These are phyloP conservation scores for Cicer yamashitae DNA, from an alignment of 306 rosid genomes.

Conservation along the genomic window DNA sequence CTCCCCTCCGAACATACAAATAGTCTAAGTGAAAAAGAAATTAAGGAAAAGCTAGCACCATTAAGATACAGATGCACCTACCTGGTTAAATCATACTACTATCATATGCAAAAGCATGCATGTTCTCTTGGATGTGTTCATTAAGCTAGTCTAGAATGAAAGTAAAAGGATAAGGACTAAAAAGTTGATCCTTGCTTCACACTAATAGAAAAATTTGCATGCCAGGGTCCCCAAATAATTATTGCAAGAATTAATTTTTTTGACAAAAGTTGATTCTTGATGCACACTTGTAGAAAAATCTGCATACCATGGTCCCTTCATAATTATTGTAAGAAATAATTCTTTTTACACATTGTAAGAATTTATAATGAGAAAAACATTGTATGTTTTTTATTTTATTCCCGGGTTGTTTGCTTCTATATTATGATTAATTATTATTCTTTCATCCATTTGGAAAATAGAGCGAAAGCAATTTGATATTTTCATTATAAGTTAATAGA, in stretches of 20 bases:
- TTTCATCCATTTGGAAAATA: background rate
- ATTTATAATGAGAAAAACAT: background rate
- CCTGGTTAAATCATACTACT: background rate
- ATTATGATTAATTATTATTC: background rate
- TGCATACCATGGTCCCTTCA: background rate
- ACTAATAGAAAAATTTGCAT: too few species aligned
- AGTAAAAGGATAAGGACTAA: background rate
- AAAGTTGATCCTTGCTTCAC: background rate
- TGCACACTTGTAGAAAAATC: too few species aligned
- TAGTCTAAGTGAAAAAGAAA: too few species aligned
- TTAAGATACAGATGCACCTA: too few species aligned
- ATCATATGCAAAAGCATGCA: background rate
- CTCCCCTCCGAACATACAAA: too few species aligned
- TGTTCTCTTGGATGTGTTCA: background rate
- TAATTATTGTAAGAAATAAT: background rate
- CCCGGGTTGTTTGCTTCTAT: background rate
- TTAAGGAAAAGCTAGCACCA: too few species aligned
- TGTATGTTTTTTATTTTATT: background rate
- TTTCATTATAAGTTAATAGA: background rate
- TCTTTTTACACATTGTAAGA: background rate
- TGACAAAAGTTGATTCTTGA: background rate
- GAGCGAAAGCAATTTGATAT: background rate
- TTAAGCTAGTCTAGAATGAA: background rate
- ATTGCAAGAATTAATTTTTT: background rate
- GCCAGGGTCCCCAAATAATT: background rate